Evolutionary conservation across 768 basidiomycete species (phyloP).

Genomic region (Grammothele lineata): DNA sequence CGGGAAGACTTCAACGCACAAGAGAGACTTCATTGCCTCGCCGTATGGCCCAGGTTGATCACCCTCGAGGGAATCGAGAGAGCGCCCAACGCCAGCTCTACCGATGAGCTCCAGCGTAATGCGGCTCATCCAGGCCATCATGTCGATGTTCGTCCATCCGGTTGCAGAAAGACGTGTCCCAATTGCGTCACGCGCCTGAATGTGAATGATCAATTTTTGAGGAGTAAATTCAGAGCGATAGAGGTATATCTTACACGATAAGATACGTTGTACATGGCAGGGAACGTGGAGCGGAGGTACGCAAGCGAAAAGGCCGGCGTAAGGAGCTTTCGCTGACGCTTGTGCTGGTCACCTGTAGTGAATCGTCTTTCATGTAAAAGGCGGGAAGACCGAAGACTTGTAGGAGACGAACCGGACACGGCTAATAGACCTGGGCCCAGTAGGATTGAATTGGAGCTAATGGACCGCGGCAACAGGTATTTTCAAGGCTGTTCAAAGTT

Average conservation of each 20-base stretch:
- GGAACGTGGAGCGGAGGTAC: conserved; percentile 18
- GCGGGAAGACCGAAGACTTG: no score
- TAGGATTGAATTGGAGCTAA: neutral
- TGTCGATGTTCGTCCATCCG: conserved; percentile 5
- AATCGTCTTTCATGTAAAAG: no score
- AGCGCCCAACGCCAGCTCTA: conserved; percentile 12
- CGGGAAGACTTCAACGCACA: conserved; percentile 7
- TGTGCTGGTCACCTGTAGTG: conserved; percentile 13
- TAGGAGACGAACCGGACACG: neutral
- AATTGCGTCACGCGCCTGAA: no score
- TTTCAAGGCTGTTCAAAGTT: no score
- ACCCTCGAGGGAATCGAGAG: conserved; percentile 10
- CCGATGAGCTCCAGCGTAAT: conserved; percentile 16
- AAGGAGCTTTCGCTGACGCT: conserved; percentile 18
- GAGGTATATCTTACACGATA: conserved; percentile 10
- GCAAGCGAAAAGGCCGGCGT: conserved; percentile 20
- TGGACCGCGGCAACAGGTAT: no score
- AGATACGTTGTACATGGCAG: conserved; percentile 17
- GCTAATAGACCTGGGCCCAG: neutral
- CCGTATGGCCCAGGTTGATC: conserved; percentile 11
- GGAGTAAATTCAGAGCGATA: no score
- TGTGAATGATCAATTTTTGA: no score
- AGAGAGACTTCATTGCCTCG: conserved; percentile 15
- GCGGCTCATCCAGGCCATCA: conserved; percentile 15
- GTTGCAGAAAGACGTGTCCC: no score